Percentiles rank a stretch among this genome's conserved stretches.
Conservation (phyloP, 164 flowering plant species). For the Malania oleifera region DNA sequence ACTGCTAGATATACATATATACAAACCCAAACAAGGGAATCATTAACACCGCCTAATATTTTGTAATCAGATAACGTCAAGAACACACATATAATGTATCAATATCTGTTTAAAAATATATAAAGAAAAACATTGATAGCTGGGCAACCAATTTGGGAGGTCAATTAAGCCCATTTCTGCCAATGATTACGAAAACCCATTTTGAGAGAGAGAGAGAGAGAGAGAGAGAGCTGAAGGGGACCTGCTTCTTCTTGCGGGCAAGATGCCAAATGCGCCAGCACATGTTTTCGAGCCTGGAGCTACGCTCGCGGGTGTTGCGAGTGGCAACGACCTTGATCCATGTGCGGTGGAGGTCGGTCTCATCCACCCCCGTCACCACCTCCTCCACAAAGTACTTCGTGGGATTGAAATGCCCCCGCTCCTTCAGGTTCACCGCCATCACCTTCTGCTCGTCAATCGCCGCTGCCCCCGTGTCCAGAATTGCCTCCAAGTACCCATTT, state of each 20-base stretch:
- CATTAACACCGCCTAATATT: too few relatives aligned
- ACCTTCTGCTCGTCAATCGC: constrained; percentile 42
- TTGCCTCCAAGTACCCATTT: constrained; percentile 88
- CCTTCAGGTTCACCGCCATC: constrained; percentile 30
- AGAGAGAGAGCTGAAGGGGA: too few relatives aligned
- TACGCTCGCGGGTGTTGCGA: constrained; percentile 77
- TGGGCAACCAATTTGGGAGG: too few relatives aligned
- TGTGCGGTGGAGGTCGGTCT: constrained; percentile 84
- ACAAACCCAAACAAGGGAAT: too few relatives aligned
- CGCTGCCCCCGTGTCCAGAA: constrained; percentile 55
- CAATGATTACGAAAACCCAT: too few relatives aligned
- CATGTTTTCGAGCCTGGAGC: constrained; percentile 90
- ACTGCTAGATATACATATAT: too few relatives aligned
- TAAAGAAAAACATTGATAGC: too few relatives aligned
- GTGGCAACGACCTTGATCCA: constrained; percentile 98
- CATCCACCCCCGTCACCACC: constrained; percentile 87
- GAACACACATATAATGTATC: too few relatives aligned
- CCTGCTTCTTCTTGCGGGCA: constrained; percentile 81
- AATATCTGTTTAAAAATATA: too few relatives aligned
- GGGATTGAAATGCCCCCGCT: constrained; percentile 68
- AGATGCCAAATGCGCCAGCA: constrained; percentile 99
- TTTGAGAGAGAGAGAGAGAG: too few relatives aligned
- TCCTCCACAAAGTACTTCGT: constrained; percentile 88
- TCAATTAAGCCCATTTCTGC: too few relatives aligned
- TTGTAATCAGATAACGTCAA: too few relatives aligned